Evolutionary conservation across 768 basidiomycete species (phyloP), one percentile per base, ranked within the genome.

Genomic region (Boletellus emodensis): DNA sequence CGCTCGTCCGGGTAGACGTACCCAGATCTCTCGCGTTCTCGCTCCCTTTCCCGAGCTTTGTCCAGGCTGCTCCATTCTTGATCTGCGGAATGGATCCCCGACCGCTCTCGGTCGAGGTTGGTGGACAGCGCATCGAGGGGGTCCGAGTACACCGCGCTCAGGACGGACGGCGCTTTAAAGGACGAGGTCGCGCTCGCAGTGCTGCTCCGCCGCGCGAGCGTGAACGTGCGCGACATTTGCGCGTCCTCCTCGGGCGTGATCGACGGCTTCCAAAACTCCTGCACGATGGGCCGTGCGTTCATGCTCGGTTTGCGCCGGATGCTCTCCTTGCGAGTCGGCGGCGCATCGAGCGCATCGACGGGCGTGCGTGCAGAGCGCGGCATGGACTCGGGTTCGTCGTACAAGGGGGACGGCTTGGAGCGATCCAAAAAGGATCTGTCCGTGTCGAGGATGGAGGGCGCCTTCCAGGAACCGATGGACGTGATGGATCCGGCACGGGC

Each of bases 241-340:
- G 64, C 64, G 34, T 77, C 78, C 45, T 80, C 74, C 50, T 75
- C 72, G 1, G 74, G 70, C 1, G 75, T 70, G 17, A 74, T 70
- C 0, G 72, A 61, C 3, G 80, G 78, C 34, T 71, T 76, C 80
- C 80, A 81, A 28, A 80, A 62, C 50, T 79, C 76, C 13, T 73
- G 77, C 1, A 65, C 61, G 38, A 64, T 56, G 60, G 50, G 73
- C 60, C 50, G 69, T 58, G 44, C 63, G 62, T 12, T 70, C 59
- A 58, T 65, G 51, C 70, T 67, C 12, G 70, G 67, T 40, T 74
- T 63, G 32, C 66, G 63, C 15, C 60, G 62, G 26, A 70, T 61
- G 44, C 65, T 60, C 37, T 58, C 62, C 26, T 42, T 56, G 53
- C 63, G 62, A n/a, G 52, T 48, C 28, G 44, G 55, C 24, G 24